Evolutionary conservation across 2,329 filamentous ascomycete genomes (phyloP).

Genomic region (Nemania sp.): DNA sequence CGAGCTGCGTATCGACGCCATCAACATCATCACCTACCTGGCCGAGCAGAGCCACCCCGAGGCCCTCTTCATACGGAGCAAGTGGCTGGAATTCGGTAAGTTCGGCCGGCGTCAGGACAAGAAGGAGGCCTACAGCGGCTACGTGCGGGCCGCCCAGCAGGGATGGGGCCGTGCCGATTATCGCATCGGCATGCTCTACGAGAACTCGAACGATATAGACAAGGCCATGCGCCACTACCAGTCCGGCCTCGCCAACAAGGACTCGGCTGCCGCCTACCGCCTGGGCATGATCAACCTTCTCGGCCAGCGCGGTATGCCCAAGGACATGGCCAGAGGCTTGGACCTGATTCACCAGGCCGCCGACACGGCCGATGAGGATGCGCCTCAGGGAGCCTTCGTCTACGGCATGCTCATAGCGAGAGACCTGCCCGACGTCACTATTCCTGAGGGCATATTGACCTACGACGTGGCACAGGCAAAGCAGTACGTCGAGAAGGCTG

Average conservation of each 20-base stretch:
- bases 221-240: slow-evolving; percentile 93
- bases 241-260: slow-evolving; percentile 74
- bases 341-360: slow-evolving; percentile 84
- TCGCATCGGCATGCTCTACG: slow-evolving; percentile 97
- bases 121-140: slow-evolving; percentile 88
- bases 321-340: slow-evolving; percentile 77
- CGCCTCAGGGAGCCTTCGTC: slow-evolving; percentile 92
- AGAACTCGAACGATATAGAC: slow-evolving; percentile 88
- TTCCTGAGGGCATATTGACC: slow-evolving; percentile 72
- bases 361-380: slow-evolving; percentile 90
- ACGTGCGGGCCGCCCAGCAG: slow-evolving; percentile 81
- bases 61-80: slow-evolving; percentile 90
- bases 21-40: slow-evolving; percentile 90
- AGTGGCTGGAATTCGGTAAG: slow-evolving; percentile 98
- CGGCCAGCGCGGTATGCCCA: slow-evolving; percentile 87
- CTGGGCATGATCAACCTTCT: slow-evolving; percentile 97
- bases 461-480: slow-evolving; percentile 74
- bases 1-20: slow-evolving; percentile 82
- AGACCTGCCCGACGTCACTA: slow-evolving; percentile 85
- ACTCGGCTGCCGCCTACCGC: slow-evolving; percentile 85
- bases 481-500: slow-evolving; percentile 93
- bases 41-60: slow-evolving; percentile 91
- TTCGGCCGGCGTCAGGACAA: slow-evolving; percentile 91
- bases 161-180: slow-evolving; percentile 91
- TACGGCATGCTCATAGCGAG: slow-evolving; percentile 92